Evolutionary conservation across 2,329 filamentous ascomycete genomes (phyloP).

Genomic region (Arthroderma sp.): DNA sequence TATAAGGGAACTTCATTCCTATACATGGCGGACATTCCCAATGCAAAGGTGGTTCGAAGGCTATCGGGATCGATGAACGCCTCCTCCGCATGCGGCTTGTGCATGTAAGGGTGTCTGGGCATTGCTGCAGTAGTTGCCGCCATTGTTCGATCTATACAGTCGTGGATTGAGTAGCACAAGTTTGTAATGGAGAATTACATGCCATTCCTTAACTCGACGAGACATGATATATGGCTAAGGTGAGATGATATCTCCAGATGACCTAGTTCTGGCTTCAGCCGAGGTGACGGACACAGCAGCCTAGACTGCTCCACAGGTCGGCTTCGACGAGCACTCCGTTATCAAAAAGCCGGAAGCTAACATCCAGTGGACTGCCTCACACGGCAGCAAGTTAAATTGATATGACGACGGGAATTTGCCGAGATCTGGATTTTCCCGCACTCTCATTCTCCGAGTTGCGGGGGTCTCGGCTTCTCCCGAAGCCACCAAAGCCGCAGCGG

Average conservation of each 20-base stretch:
- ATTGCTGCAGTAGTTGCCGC: neutral
- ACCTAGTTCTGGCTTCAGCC: neutral
- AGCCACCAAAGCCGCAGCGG: no score
- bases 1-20: slow-evolving; percentile 23
- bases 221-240: neutral
- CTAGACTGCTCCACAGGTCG: neutral
- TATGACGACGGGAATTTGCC: no score
- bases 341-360: no score
- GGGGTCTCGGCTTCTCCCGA: no score
- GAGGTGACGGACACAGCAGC: neutral
- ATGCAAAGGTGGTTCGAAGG: slow-evolving; percentile 19
- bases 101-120: neutral
- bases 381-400: no score
- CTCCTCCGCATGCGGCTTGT: neutral
- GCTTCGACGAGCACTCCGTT: neutral
- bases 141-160: neutral
- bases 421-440: no score
- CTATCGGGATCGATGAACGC: slow-evolving; percentile 10
- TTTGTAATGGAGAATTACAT: neutral
- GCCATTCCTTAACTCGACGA: no score
- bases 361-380: no score
- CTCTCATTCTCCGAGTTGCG: no score
- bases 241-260: neutral
- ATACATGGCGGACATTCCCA: slow-evolving; percentile 25
- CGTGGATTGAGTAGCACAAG: neutral